Conservation (phyloP, 108 stramenopile genomes). For the Nitzschia palea region DNA sequence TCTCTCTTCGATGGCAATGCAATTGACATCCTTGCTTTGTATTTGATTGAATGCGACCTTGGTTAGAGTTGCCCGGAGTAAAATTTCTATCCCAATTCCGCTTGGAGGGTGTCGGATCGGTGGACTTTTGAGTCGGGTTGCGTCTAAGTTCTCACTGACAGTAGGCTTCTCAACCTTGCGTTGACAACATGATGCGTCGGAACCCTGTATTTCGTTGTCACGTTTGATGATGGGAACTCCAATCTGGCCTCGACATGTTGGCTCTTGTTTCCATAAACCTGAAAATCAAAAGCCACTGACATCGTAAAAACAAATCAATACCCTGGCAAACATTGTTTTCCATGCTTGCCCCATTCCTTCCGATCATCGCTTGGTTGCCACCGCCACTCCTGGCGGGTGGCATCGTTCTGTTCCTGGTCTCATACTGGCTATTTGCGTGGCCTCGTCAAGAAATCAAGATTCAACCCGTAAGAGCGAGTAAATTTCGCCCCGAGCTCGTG, state of each 20-base stretch:
- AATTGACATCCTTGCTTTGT: too few species aligned
- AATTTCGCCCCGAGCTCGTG: conserved; percentile 40
- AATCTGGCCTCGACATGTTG: not conserved
- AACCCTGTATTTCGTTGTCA: not conserved
- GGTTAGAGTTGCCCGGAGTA: too few species aligned
- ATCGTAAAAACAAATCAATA: not conserved
- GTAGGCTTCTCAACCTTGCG: not conserved
- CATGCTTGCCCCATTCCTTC: not conserved
- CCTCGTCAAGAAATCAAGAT: conserved; percentile 1
- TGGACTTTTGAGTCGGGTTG: too few species aligned
- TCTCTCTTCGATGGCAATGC: too few species aligned
- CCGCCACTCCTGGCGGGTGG: not conserved
- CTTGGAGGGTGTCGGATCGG: too few species aligned
- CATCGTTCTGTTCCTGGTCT: not conserved
- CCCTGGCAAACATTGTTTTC: not conserved
- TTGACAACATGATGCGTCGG: not conserved
- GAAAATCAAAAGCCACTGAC: not conserved
- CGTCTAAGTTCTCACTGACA: too few species aligned
- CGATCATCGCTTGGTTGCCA: conserved; percentile 1
- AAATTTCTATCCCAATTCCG: too few species aligned
- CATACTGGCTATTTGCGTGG: not conserved
- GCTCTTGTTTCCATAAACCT: not conserved
- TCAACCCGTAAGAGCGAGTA: conserved; percentile 37
- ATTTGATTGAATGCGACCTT: too few species aligned
- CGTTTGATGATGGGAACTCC: not conserved